A percentile compares a stretch with the other conserved stretches of the same genome.
Evolutionary conservation across 31 red algal species (phyloP).

Genomic region (Asparagopsis taxiformis): DNA sequence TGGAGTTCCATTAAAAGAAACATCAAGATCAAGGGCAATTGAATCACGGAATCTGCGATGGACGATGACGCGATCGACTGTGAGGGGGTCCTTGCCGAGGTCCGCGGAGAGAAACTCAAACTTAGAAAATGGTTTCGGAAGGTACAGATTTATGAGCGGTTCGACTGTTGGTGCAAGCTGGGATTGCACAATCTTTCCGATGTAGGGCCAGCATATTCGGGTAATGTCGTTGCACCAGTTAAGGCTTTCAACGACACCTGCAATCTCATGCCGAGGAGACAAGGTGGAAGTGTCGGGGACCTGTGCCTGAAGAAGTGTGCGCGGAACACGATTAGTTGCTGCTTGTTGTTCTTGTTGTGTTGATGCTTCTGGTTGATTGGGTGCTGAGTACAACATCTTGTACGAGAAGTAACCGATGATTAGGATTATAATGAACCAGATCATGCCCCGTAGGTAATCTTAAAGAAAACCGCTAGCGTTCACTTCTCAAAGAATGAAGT

Average conservation of each 20-base stretch:
- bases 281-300: conserved; percentile 51
- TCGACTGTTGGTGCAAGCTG: conserved; percentile 54
- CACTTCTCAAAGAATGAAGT: too few relatives aligned
- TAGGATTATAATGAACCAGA: conserved; percentile 38
- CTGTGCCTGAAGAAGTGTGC: conserved; percentile 9
- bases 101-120: conserved; percentile 58
- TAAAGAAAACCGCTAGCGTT: too few relatives aligned
- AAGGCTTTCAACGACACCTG: conserved; percentile 42
- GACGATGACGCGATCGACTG: conserved; percentile 58
- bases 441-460: too few relatives aligned
- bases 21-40: conserved; percentile 73
- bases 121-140: conserved; percentile 72
- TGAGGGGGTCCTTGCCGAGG: conserved; percentile 67
- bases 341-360: neutral
- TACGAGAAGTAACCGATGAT: conserved; percentile 38
- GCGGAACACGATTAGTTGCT: neutral
- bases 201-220: conserved; percentile 65
- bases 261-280: conserved; percentile 59
- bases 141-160: conserved; percentile 60
- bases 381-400: conserved; percentile 15
- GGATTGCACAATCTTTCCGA: conserved; percentile 64
- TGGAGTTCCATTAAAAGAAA: conserved; percentile 51
- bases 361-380: neutral
- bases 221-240: conserved; percentile 77
- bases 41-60: conserved; percentile 54